Evolutionary conservation across 129 eudicot species (phyloP).

Genomic region (Helichrysum umbraculigerum): DNA sequence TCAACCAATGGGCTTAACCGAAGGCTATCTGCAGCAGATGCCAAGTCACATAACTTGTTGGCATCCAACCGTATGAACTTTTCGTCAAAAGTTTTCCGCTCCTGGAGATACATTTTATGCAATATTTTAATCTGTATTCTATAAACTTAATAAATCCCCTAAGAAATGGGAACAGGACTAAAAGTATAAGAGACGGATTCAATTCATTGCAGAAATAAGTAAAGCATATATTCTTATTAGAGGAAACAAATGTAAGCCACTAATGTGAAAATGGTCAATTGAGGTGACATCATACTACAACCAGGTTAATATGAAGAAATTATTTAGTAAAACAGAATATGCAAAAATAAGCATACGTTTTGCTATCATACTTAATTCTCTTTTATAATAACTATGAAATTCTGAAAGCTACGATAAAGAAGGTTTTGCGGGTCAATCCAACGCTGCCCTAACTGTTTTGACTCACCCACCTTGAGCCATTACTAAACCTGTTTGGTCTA

Average conservation of each 20-base stretch:
- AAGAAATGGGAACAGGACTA: background rate
- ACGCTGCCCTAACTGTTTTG: background rate
- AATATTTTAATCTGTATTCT: background rate
- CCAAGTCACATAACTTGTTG: conserved; percentile 68
- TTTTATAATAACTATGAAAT: background rate
- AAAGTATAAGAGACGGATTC: conserved; percentile 2
- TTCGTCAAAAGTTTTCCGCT: conserved; percentile 78
- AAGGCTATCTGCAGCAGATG: conserved; percentile 93
- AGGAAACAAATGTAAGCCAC: background rate
- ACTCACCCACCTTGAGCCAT: background rate
- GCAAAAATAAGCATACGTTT: background rate
- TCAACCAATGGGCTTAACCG: conserved; percentile 87
- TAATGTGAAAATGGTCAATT: background rate
- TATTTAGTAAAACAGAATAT: background rate
- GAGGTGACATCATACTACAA: background rate
- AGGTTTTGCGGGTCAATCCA: background rate
- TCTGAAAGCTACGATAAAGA: background rate
- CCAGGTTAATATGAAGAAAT: background rate
- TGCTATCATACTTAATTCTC: background rate
- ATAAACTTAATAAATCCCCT: conserved; percentile 1
- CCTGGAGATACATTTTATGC: conserved; percentile 38
- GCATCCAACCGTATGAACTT: conserved; percentile 76
- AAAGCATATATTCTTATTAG: conserved; percentile 6
- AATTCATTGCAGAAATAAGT: background rate
- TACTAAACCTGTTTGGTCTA: background rate